These are phyloP conservation scores for Mycena rebaudengoi DNA, from an alignment of 768 basidiomycete genomes.

Conservation along the genomic window DNA sequence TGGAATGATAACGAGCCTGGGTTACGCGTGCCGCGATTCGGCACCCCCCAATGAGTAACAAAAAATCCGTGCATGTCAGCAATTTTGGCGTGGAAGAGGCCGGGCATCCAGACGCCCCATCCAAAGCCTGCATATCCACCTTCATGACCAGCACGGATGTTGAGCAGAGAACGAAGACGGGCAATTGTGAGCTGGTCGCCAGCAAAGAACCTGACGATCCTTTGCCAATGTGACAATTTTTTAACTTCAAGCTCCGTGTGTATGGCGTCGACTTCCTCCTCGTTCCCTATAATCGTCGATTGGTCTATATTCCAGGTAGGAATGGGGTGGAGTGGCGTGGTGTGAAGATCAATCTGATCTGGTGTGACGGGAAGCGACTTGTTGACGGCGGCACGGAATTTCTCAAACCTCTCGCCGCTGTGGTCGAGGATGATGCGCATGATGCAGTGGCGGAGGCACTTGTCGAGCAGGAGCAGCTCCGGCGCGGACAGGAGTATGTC, in stretches of 20 bases:
- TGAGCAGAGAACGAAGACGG: constrained; percentile 38
- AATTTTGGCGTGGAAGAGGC: too few relatives aligned
- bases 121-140: constrained; percentile 29
- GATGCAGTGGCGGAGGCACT: constrained; percentile 32
- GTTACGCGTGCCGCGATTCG: constrained; percentile 32
- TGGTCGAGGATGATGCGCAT: constrained; percentile 37
- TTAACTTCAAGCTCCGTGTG: constrained; percentile 32
- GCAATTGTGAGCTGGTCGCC: constrained; percentile 48
- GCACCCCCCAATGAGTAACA: constrained; percentile 44
- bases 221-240: constrained; percentile 19
- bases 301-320: constrained; percentile 47
- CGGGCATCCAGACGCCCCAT: constrained; percentile 33
- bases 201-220: constrained; percentile 38
- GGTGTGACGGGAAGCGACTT: constrained; percentile 5
- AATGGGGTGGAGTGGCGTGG: constrained; percentile 38
- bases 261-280: constrained; percentile 40
- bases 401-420: constrained; percentile 38
- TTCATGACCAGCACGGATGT: constrained; percentile 29
- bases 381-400: constrained; percentile 29
- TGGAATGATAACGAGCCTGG: constrained; percentile 42
- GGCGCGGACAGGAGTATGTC: constrained; percentile 36
- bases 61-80: too few relatives aligned
- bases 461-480: constrained; percentile 24
- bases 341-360: constrained; percentile 37
- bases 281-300: constrained; percentile 42